phyloP scores from a whole-genome alignment of 345 rosid genomes.

The Anacardium occidentale region DNA sequence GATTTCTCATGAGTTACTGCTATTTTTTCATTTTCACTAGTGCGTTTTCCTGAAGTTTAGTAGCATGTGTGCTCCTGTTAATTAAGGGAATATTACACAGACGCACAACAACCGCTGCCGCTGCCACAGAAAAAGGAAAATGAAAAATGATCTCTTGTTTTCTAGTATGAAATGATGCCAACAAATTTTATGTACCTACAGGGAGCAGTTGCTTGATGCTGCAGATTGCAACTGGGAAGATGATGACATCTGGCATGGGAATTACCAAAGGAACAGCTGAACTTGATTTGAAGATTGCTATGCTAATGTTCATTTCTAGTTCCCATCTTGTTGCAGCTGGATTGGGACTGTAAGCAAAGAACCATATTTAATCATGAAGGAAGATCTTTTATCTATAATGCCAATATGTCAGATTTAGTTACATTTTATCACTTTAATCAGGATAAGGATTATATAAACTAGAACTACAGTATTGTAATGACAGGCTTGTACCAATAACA shows the following conservation, averaged over 20 bases:
- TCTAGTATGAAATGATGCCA: neutral
- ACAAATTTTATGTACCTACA: conserved; percentile 32
- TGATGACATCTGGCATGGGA: conserved; percentile 18
- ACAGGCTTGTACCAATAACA: neutral
- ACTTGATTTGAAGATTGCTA: conserved; percentile 9
- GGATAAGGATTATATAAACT: conserved; percentile 11
- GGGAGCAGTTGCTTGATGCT: conserved; percentile 64
- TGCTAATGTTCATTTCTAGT: neutral
- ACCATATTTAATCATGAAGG: neutral
- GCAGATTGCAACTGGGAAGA: conserved; percentile 45
- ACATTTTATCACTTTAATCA: neutral
- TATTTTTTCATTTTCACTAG: neutral
- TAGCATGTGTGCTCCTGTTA: neutral
- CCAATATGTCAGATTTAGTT: neutral
- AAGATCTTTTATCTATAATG: neutral
- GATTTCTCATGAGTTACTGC: neutral
- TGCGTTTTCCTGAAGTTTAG: conserved; percentile 3
- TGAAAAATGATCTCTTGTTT: too few relatives aligned
- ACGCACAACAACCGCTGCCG: too few relatives aligned
- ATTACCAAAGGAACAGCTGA: conserved; percentile 11
- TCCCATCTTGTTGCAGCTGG: neutral
- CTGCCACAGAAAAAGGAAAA: too few relatives aligned
- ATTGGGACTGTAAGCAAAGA: conserved; percentile 13
- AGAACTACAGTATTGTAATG: neutral
- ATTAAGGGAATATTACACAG: too few relatives aligned